These are phyloP conservation scores for Xerocomus amazonicus DNA, from an alignment of 1,284 basidiomycete species.

Conservation along the genomic window DNA sequence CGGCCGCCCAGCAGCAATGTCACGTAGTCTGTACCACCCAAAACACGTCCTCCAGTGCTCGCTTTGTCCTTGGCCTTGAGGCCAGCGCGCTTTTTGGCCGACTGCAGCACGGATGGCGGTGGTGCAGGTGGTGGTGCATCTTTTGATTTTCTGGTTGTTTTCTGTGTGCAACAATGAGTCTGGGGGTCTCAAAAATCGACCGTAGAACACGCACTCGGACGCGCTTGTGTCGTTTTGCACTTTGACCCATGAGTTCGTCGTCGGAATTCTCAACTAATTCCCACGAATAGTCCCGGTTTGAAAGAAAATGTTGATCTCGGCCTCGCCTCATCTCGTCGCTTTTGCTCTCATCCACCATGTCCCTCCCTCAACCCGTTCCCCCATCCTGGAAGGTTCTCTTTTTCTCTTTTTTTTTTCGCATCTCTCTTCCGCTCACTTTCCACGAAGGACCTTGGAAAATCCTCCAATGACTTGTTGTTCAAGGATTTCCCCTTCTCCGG, in stretches of 20 bases:
- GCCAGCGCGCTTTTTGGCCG: slow-evolving; percentile 43
- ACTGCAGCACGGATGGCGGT: slow-evolving; percentile 11
- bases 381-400: slow-evolving; percentile 84
- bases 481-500: slow-evolving; percentile 92
- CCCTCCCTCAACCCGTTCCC: slow-evolving; percentile 85
- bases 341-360: slow-evolving; percentile 47
- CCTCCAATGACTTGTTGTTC: slow-evolving; percentile 89
- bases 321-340: background rate
- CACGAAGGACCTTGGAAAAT: slow-evolving; percentile 90
- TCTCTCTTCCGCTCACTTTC: background rate
- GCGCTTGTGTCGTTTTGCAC: slow-evolving; percentile 43
- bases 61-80: slow-evolving; percentile 41
- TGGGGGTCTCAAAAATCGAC: no score
- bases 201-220: slow-evolving; percentile 26
- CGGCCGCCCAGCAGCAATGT: slow-evolving; percentile 67
- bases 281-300: slow-evolving; percentile 30
- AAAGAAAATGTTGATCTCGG: slow-evolving; percentile 19
- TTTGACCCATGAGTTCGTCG: slow-evolving; percentile 34
- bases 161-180: slow-evolving; percentile 12
- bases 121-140: background rate
- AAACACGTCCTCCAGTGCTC: slow-evolving; percentile 41
- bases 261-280: slow-evolving; percentile 16
- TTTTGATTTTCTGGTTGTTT: slow-evolving; percentile 21
- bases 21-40: slow-evolving; percentile 77
- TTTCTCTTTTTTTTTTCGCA: background rate